Evolutionary conservation across 257 asterid genomes (phyloP), one percentile per base, ranked within the genome.

Genomic region (Cynanchum wilfordii): DNA sequence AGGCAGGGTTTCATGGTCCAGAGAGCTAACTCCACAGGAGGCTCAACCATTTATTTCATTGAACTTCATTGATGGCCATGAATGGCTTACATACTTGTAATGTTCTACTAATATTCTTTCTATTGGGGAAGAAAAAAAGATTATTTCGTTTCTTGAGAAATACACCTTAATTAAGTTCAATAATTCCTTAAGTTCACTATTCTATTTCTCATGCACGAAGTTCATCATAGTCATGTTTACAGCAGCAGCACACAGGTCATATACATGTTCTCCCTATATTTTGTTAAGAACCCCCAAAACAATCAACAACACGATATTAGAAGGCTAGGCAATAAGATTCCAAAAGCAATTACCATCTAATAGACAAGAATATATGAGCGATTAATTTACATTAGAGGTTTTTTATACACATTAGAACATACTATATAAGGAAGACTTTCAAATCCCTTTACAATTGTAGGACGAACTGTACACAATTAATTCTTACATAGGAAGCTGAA

Each of bases 1-100:
- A 73, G 98, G 92, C 11, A 83, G 98, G 76, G 97, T 91, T 59
- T 68, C 87, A 56, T 93, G 96, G 97, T 87, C 97, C 12, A 88
- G 98, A 79, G 96, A 91, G 85, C 96, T 93, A 49, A 88, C 96
- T 24, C 76, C 80, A 49, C 77, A 87, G 73, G 91, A 93, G 78
- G 98, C 96, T 36, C 62, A 80, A 74, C 98, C 98, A 3, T 93
- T 93, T 73, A 36, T 93, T 40, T 85, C 97, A 19, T 87, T 90
- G 70, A 84, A 87, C 84, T 93, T 93, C 87, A 89, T 90, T 62
- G 95, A 93, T 72, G 98, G 97, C 2, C 89, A 87, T 30, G 81
- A 93, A 83, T 90, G 98, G 98, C 77, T 90, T 36, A 63, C 76
- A 2, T 30, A 79, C 75, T 77, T 84, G 71, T 86, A 86, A 86